Percentiles rank a stretch among this genome's conserved stretches.
These are phyloP conservation scores for Aegilops speltoides DNA, from an alignment of 176 grass and related monocot species.

Conservation along the genomic window DNA sequence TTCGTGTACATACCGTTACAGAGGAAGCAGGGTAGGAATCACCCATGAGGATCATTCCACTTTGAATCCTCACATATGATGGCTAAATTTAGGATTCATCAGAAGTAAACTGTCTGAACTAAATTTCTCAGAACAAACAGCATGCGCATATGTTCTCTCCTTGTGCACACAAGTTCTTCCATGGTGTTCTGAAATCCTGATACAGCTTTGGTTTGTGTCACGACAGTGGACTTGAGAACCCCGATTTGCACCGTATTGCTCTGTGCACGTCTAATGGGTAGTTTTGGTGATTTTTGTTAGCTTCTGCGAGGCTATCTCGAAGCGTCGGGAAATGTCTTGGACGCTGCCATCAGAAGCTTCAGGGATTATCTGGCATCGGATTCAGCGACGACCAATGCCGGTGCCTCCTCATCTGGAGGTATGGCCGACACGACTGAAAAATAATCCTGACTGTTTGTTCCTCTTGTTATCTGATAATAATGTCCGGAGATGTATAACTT, in stretches of 20 bases:
- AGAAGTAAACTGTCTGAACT: no score
- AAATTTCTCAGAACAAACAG: no score
- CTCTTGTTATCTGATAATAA: neutral
- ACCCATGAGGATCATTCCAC: no score
- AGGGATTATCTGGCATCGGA: conserved; percentile 22
- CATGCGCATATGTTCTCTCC: no score
- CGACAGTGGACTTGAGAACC: no score
- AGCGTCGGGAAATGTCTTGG: conserved; percentile 43
- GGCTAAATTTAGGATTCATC: no score
- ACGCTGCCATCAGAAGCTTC: conserved; percentile 41
- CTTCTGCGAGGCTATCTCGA: neutral
- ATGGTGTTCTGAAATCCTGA: no score
- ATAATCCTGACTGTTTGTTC: neutral
- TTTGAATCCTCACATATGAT: no score
- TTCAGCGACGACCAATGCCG: neutral
- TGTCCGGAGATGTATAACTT: neutral
- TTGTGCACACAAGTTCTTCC: no score
- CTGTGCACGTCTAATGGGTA: neutral
- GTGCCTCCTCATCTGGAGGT: neutral
- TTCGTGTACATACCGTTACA: no score
- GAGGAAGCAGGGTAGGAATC: no score
- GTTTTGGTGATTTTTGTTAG: neutral
- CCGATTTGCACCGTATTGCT: neutral
- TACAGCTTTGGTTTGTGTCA: no score
- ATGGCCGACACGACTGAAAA: neutral